phyloP scores from a whole-genome alignment of 2,329 filamentous ascomycete species.

The Zasmidium cellare region DNA sequence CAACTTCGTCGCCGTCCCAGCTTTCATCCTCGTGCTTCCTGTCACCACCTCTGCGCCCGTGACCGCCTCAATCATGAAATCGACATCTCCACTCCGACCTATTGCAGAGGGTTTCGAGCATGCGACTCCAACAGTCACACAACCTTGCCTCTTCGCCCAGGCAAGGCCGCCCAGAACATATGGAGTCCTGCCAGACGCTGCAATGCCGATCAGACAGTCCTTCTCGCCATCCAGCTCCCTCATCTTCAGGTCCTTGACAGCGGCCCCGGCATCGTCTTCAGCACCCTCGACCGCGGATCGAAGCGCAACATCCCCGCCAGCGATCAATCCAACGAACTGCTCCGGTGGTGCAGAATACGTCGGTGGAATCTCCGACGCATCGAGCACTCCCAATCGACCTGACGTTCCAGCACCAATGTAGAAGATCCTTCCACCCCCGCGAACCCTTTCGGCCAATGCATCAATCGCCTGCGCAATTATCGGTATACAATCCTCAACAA shows the following conservation, averaged over 20 bases:
- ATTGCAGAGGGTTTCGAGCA: not conserved
- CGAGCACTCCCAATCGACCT: not conserved
- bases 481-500: not conserved
- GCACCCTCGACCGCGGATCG: not conserved
- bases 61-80: not conserved
- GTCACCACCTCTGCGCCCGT: not conserved
- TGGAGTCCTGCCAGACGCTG: not conserved
- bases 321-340: not conserved
- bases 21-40: not conserved
- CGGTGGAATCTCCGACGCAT: not conserved
- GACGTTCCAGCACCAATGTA: not conserved
- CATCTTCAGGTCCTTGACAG: not conserved
- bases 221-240: not conserved
- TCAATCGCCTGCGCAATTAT: not conserved
- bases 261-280: not conserved
- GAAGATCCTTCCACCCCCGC: not conserved
- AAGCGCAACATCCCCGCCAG: not conserved
- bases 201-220: not conserved
- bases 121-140: not conserved
- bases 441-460: not conserved
- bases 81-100: not conserved
- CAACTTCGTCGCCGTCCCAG: slow-evolving; percentile 1
- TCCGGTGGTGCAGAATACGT: not conserved
- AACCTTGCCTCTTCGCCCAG: not conserved
- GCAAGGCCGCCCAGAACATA: not conserved